A percentile compares a stretch with the other conserved stretches of the same genome.
These are phyloP conservation scores for Lignosus rhinocerotis DNA, from an alignment of 1,284 basidiomycete genomes.

Conservation along the genomic window DNA sequence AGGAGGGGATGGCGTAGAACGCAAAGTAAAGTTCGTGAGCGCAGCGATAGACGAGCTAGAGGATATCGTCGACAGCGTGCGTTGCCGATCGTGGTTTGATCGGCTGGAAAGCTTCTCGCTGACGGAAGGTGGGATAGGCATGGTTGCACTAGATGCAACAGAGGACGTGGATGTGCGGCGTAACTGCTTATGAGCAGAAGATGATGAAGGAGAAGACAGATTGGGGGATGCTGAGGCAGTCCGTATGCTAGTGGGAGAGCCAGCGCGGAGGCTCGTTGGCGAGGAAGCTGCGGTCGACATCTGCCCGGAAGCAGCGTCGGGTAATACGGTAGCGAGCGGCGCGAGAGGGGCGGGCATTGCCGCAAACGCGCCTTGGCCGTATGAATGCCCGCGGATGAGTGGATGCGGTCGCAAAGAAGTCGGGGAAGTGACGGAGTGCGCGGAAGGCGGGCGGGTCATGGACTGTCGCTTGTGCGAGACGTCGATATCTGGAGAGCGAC, in stretches of 20 bases:
- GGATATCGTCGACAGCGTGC: constrained; percentile 68
- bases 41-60: constrained; percentile 61
- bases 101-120: constrained; percentile 35
- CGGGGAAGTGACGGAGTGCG: constrained; percentile 48
- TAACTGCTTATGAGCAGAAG: constrained; percentile 31
- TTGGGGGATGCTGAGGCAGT: constrained; percentile 33
- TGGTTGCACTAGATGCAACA: constrained; percentile 58
- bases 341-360: constrained; percentile 57
- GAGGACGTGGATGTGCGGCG: constrained; percentile 70
- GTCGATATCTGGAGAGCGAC: constrained; percentile 31
- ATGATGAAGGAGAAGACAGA: constrained; percentile 32
- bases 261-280: constrained; percentile 29
- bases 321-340: constrained; percentile 58
- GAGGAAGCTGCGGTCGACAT: constrained; percentile 43
- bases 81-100: constrained; percentile 51
- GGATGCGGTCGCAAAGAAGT: constrained; percentile 65
- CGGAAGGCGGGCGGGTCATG: constrained; percentile 62
- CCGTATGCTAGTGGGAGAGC: constrained; percentile 36
- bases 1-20: constrained; percentile 52
- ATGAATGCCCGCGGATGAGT: constrained; percentile 71
- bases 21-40: constrained; percentile 60
- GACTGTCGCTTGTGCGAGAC: constrained; percentile 35
- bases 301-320: constrained; percentile 48
- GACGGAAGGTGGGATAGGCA: constrained; percentile 46
- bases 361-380: constrained; percentile 40